These are phyloP conservation scores for Lichtheimia ramosa DNA, from an alignment of 371 early-diverging fungal species.

Conservation along the genomic window DNA sequence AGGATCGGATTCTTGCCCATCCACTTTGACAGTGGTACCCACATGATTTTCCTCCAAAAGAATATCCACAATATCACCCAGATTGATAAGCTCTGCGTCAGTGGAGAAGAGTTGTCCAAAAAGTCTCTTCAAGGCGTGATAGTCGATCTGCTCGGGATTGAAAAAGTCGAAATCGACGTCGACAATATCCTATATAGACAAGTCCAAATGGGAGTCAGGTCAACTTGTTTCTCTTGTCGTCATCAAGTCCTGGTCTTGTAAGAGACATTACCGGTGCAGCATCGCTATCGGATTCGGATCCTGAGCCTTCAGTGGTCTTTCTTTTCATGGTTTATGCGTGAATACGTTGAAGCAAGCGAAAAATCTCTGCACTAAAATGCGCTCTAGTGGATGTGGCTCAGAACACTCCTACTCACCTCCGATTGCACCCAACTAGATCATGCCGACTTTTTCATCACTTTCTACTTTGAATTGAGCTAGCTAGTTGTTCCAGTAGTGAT, in stretches of 20 bases:
- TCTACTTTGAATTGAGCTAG: too few species aligned
- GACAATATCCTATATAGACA: conserved; percentile 67
- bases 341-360: too few species aligned
- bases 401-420: too few species aligned
- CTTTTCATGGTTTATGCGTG: conserved; percentile 12
- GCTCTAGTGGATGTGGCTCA: too few species aligned
- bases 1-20: conserved; percentile 82
- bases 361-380: too few species aligned
- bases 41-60: conserved; percentile 78
- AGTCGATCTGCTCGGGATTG: conserved; percentile 86
- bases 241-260: neutral
- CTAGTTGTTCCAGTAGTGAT: too few species aligned
- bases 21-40: conserved; percentile 92
- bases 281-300: conserved; percentile 5
- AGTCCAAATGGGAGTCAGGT: neutral
- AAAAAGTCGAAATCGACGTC: conserved; percentile 96
- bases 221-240: too few species aligned
- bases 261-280: neutral
- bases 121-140: conserved; percentile 89
- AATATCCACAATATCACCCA: conserved; percentile 82
- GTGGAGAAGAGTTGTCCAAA: conserved; percentile 75
- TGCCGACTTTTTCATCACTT: too few species aligned
- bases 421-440: too few species aligned
- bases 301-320: conserved; percentile 14
- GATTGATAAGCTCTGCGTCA: conserved; percentile 73